Conservation (phyloP, 352 stramenopile genomes). For the Globisporangium cederbergense region DNA sequence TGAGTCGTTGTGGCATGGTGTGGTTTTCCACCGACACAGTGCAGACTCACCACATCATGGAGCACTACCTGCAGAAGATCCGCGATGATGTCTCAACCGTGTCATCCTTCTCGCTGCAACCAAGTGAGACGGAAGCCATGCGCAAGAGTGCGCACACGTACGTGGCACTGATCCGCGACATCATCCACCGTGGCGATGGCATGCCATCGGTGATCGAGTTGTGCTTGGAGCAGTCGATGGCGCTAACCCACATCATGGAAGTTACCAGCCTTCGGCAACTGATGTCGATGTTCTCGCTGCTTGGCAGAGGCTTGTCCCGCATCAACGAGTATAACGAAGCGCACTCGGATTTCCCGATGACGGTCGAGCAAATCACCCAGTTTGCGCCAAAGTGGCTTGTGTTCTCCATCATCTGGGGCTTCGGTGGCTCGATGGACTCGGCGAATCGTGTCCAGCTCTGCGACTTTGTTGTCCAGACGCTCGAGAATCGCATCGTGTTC, state of each 20-base stretch:
- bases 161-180: conserved; percentile 49
- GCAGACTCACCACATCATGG: conserved; percentile 89
- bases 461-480: conserved; percentile 86
- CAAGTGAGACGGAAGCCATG: conserved; percentile 57
- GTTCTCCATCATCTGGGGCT: conserved; percentile 98
- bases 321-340: conserved; percentile 99
- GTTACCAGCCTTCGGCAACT: conserved; percentile 92
- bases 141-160: conserved; percentile 68
- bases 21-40: conserved; percentile 98
- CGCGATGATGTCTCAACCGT: conserved; percentile 56
- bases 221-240: conserved; percentile 91
- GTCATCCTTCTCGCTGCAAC: conserved; percentile 66
- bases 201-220: conserved; percentile 87
- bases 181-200: conserved; percentile 48
- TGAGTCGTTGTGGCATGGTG: conserved; percentile 99
- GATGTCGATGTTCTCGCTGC: conserved; percentile 95
- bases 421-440: conserved; percentile 96
- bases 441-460: conserved; percentile 91
- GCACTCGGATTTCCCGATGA: conserved; percentile 98
- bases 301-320: conserved; percentile 91
- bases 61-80: conserved; percentile 80
- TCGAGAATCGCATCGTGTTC: conserved; percentile 86
- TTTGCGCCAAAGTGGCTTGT: conserved; percentile 98
- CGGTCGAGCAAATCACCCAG: conserved; percentile 92
- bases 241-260: conserved; percentile 95